Evolutionary conservation across 2,329 filamentous ascomycete species (phyloP).

Genomic region (Epichloe bromicola): DNA sequence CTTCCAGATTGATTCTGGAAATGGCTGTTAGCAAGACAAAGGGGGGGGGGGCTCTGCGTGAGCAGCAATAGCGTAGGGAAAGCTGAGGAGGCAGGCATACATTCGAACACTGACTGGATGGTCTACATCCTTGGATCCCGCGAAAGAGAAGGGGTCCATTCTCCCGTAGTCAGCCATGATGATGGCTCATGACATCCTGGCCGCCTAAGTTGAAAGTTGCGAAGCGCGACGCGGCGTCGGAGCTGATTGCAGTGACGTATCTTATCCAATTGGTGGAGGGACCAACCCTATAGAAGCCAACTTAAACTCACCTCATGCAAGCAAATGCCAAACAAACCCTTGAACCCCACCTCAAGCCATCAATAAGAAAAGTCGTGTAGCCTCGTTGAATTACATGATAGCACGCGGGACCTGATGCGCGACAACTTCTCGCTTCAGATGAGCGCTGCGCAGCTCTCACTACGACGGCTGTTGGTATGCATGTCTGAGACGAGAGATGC

Average conservation of each 20-base stretch:
- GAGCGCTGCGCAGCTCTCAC: too few species aligned
- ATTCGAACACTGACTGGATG: conserved; percentile 57
- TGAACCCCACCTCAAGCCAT: too few species aligned
- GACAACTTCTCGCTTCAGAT: too few species aligned
- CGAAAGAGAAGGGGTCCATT: conserved; percentile 96
- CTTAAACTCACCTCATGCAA: too few species aligned
- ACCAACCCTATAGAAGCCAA: too few species aligned
- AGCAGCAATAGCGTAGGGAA: neutral
- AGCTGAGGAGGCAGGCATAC: conserved; percentile 23
- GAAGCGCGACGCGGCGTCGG: neutral
- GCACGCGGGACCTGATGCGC: too few species aligned
- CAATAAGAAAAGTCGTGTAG: too few species aligned
- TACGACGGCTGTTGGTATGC: too few species aligned
- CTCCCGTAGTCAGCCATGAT: conserved; percentile 26
- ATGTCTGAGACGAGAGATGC: too few species aligned
- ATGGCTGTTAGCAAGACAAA: conserved; percentile 10
- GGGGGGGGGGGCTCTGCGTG: neutral
- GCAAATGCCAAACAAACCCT: too few species aligned
- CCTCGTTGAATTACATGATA: too few species aligned
- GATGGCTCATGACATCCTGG: conserved; percentile 17
- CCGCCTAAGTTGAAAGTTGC: neutral
- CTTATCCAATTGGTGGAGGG: neutral
- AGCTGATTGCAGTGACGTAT: neutral
- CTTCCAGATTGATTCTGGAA: conserved; percentile 33
- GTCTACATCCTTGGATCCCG: conserved; percentile 72